These are phyloP conservation scores for Boletus fagicola DNA, from an alignment of 768 basidiomycete species.

Conservation along the genomic window DNA sequence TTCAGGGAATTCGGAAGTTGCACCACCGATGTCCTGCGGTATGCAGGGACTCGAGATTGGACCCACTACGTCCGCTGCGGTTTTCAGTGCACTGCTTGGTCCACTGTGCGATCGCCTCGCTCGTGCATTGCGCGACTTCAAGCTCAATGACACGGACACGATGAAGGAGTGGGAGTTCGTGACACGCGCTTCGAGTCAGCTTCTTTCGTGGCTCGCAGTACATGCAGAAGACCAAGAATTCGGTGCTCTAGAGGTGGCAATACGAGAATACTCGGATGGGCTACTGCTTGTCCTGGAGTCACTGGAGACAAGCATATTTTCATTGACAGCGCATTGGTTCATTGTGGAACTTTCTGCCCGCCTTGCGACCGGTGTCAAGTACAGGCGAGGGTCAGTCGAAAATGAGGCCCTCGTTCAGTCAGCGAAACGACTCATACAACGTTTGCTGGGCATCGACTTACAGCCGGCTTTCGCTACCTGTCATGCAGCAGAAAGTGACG, in stretches of 20 bases:
- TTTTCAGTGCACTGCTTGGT: constrained; percentile 47
- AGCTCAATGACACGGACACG: constrained; percentile 22
- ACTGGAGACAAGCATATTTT: constrained; percentile 33
- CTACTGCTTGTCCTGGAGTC: constrained; percentile 41
- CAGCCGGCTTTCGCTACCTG: constrained; percentile 29
- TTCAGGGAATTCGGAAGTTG: constrained; percentile 25
- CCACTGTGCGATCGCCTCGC: constrained; percentile 45
- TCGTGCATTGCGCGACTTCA: constrained; percentile 37
- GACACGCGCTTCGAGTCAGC: constrained; percentile 42
- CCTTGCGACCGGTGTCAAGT: constrained; percentile 27
- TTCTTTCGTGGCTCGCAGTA: constrained; percentile 45
- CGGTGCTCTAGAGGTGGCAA: constrained; percentile 27
- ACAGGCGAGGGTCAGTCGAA: constrained; percentile 28
- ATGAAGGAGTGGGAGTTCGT: constrained; percentile 40
- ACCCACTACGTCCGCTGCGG: constrained; percentile 40
- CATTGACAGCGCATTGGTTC: constrained; percentile 60
- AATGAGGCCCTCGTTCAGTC: constrained; percentile 26
- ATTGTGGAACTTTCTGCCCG: constrained; percentile 55
- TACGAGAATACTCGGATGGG: constrained; percentile 39
- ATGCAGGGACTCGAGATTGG: constrained; percentile 44
- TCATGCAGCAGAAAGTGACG: constrained; percentile 16
- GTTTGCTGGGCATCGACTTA: constrained; percentile 56
- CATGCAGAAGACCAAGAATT: constrained; percentile 36
- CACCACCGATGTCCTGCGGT: constrained; percentile 32
- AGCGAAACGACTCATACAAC: constrained; percentile 42